Conservation (phyloP, 23 red algal genomes). For the Pyropia yezoensis region DNA sequence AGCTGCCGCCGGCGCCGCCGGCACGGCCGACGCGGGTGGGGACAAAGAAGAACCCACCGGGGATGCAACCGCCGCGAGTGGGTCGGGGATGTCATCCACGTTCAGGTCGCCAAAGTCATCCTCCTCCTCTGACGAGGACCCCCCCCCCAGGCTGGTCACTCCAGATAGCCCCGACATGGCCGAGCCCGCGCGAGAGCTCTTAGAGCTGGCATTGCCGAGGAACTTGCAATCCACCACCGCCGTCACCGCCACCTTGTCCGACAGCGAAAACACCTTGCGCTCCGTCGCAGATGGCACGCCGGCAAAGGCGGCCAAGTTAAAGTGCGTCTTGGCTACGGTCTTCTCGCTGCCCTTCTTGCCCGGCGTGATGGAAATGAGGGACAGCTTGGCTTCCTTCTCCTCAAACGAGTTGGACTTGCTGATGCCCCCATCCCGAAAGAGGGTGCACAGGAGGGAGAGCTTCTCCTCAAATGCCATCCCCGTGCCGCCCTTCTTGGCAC, state of each 20-base stretch:
- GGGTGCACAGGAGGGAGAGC: conserved; percentile 42
- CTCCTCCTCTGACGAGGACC: conserved; percentile 11
- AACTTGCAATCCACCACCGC: conserved; percentile 26
- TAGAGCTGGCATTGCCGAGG: conserved; percentile 13
- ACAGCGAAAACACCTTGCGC: conserved; percentile 19
- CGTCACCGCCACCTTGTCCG: conserved; percentile 26
- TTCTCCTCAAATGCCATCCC: conserved; percentile 26
- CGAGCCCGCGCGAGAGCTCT: conserved; percentile 26
- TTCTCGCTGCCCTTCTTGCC: conserved; percentile 13
- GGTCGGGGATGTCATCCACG: conserved; percentile 53
- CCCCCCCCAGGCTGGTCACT: conserved; percentile 1
- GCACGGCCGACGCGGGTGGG: no score
- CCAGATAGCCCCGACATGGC: conserved; percentile 26
- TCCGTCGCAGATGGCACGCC: conserved; percentile 40
- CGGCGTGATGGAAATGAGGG: conserved; percentile 20
- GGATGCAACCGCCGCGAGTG: no score
- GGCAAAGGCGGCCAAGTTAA: conserved; percentile 29
- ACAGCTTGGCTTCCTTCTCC: conserved; percentile 55
- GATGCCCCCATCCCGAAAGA: conserved; percentile 19
- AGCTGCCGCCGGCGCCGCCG: no score
- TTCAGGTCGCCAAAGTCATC: conserved; percentile 60
- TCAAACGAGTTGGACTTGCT: conserved; percentile 26
- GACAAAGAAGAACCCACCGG: no score
- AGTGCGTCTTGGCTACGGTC: conserved; percentile 52
- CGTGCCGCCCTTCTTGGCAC: conserved; percentile 3